Conservation (phyloP, 768 basidiomycete genomes). For the Lactifluus pinguis region DNA sequence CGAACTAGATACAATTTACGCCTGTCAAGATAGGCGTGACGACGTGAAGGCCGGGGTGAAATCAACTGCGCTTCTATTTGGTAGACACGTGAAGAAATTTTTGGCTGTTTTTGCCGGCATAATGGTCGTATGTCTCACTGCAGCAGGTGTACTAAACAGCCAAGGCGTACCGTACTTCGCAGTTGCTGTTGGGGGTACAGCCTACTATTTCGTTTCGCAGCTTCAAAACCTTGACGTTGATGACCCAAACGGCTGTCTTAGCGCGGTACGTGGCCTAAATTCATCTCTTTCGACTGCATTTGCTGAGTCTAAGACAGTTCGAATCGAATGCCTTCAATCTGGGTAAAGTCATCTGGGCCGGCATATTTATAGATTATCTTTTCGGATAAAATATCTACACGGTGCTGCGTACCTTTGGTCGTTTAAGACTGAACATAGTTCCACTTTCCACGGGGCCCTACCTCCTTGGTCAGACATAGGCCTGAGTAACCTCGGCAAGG, state of each 20-base stretch:
- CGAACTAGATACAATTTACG: slow-evolving; percentile 51
- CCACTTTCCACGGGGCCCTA: no score
- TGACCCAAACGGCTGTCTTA: slow-evolving; percentile 3
- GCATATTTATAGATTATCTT: slow-evolving; percentile 8
- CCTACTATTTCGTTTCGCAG: slow-evolving; percentile 2
- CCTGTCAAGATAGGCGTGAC: slow-evolving; percentile 51
- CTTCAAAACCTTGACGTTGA: slow-evolving; percentile 2
- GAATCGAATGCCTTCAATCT: slow-evolving; percentile 8
- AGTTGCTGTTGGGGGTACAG: slow-evolving; percentile 3
- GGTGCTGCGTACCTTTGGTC: not conserved
- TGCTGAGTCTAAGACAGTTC: not conserved
- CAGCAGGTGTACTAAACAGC: slow-evolving; percentile 24
- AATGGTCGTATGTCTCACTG: slow-evolving; percentile 22
- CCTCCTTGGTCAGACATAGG: no score
- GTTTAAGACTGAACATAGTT: no score
- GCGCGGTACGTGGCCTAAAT: not conserved
- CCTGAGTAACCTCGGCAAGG: no score
- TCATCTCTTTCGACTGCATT: not conserved
- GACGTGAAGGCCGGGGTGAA: slow-evolving; percentile 50
- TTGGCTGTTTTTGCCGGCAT: slow-evolving; percentile 32
- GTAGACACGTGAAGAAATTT: slow-evolving; percentile 33
- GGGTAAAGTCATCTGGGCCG: slow-evolving; percentile 2
- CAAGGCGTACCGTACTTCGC: slow-evolving; percentile 17
- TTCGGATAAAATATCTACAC: not conserved
- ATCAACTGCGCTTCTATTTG: slow-evolving; percentile 56